phyloP scores from a whole-genome alignment of 2,329 filamentous ascomycete genomes.

The Thelonectria rubi region DNA sequence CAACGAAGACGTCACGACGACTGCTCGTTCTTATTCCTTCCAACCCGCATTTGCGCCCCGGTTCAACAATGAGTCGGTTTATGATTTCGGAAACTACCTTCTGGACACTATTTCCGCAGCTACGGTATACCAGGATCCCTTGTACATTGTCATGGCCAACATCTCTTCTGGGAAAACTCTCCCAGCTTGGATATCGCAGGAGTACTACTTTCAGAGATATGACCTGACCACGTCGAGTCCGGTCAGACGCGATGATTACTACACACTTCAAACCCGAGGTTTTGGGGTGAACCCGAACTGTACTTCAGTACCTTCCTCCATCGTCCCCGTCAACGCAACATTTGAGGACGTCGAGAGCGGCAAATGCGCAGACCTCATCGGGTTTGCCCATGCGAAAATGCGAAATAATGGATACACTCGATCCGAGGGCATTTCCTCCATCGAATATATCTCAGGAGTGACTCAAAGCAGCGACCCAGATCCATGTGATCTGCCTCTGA shows the following conservation, averaged over 20 bases:
- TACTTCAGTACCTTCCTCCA: constrained; percentile 3
- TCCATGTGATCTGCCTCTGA: constrained; percentile 28
- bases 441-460: constrained; percentile 5
- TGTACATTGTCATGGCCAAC: constrained; percentile 56
- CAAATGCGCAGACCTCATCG: neutral
- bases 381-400: neutral
- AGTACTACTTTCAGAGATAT: constrained; percentile 59
- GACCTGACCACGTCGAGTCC: neutral
- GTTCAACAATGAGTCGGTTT: constrained; percentile 37
- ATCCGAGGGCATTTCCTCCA: neutral
- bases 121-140: constrained; percentile 35
- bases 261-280: constrained; percentile 38
- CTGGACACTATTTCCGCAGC: neutral
- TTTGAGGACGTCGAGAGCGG: neutral
- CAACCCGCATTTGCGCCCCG: constrained; percentile 19
- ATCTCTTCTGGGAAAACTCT: constrained; percentile 52
- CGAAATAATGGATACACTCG: constrained; percentile 3
- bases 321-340: constrained; percentile 7
- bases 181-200: constrained; percentile 58
- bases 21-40: constrained; percentile 23
- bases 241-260: neutral
- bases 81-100: neutral
- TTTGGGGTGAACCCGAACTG: constrained; percentile 42
- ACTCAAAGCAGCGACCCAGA: neutral
- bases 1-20: constrained; percentile 44